A percentile compares a stretch with the other conserved stretches of the same genome.
Evolutionary conservation across 2,329 filamentous ascomycete genomes (phyloP).

Genomic region (Apiospora phragmitis): DNA sequence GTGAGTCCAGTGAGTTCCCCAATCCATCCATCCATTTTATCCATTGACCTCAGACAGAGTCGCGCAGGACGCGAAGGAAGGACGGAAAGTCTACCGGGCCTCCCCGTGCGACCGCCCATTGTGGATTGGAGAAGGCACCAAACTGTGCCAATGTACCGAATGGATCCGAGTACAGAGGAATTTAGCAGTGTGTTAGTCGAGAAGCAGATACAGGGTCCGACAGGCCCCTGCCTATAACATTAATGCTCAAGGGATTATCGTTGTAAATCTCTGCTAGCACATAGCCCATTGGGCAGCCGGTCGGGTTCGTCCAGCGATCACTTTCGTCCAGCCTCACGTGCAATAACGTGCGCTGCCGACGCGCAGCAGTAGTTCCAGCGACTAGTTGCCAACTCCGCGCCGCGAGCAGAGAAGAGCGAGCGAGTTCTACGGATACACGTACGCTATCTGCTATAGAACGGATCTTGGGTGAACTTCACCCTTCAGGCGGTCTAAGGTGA

Average conservation of each 20-base stretch:
- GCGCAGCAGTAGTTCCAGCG: neutral
- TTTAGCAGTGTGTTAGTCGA: neutral
- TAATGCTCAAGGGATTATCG: conserved; percentile 1
- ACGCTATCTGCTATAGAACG: neutral
- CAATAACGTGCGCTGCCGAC: neutral
- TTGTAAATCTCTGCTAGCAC: neutral
- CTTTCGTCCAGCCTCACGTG: neutral
- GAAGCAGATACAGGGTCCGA: conserved; percentile 1
- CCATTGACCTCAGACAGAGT: neutral
- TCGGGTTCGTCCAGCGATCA: conserved; percentile 6
- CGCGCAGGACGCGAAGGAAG: neutral
- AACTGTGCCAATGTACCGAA: neutral
- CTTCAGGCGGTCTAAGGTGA: neutral
- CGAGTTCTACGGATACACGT: too few relatives aligned
- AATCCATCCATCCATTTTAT: neutral
- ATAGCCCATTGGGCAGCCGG: neutral
- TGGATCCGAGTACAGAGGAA: conserved; percentile 2
- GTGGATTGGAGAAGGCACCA: neutral
- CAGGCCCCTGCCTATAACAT: neutral
- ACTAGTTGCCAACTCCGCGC: neutral
- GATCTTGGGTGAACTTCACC: neutral
- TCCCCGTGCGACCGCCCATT: conserved; percentile 8
- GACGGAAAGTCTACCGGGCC: conserved; percentile 10
- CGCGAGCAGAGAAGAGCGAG: neutral
- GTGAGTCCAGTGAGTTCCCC: neutral